phyloP scores from a whole-genome alignment of 2,329 filamentous ascomycete species.

The Trichoderma brevicompactum region DNA sequence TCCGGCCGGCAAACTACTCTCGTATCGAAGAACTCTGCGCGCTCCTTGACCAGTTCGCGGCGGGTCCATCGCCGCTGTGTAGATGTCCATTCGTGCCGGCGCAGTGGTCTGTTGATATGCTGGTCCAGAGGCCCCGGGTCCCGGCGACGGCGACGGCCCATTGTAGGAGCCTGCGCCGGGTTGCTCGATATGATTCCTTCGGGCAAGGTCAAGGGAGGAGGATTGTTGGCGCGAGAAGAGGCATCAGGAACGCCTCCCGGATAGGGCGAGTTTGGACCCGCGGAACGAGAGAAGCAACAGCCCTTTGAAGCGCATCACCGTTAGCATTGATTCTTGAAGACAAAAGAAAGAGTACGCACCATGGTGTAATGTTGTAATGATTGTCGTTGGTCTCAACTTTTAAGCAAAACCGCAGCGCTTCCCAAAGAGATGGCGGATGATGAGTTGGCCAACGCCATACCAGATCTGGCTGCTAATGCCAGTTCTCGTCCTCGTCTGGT shows the following conservation, averaged over 20 bases:
- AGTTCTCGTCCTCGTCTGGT: not conserved
- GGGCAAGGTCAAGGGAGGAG: slow-evolving; percentile 42
- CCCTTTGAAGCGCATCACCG: slow-evolving; percentile 47
- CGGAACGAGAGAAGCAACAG: slow-evolving; percentile 61
- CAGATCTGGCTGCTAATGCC: slow-evolving; percentile 28
- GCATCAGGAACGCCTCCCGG: slow-evolving; percentile 54
- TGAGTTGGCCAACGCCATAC: slow-evolving; percentile 30
- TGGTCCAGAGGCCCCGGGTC: slow-evolving; percentile 56
- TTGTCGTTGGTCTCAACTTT: slow-evolving; percentile 10
- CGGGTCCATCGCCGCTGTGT: slow-evolving; percentile 70
- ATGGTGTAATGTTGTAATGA: slow-evolving; percentile 6
- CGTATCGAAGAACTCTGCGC: slow-evolving; percentile 88
- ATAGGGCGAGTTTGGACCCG: slow-evolving; percentile 59
- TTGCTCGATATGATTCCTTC: slow-evolving; percentile 37
- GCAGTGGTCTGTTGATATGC: slow-evolving; percentile 72
- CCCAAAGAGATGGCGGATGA: slow-evolving; percentile 15
- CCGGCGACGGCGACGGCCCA: slow-evolving; percentile 40
- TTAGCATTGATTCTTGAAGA: slow-evolving; percentile 32
- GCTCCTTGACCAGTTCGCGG: slow-evolving; percentile 69
- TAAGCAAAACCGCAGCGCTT: slow-evolving; percentile 5
- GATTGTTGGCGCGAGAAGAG: slow-evolving; percentile 60
- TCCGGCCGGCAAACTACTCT: slow-evolving; percentile 76
- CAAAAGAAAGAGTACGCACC: not conserved
- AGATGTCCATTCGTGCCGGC: slow-evolving; percentile 67
- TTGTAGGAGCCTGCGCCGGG: slow-evolving; percentile 16